phyloP scores from a whole-genome alignment of 345 rosid genomes.

The Kandelia obovata region DNA sequence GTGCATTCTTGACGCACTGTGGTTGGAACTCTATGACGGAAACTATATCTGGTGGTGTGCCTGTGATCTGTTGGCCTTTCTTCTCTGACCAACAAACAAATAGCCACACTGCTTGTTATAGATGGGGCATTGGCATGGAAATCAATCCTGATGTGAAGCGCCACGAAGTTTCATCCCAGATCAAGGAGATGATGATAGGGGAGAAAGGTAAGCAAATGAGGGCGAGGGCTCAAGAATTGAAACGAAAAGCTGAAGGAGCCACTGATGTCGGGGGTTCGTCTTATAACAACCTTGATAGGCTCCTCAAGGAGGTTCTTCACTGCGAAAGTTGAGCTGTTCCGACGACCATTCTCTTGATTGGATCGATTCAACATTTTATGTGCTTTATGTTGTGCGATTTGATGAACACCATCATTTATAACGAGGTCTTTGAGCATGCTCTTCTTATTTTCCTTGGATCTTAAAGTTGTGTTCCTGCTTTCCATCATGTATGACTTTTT shows the following conservation, averaged over 20 bases:
- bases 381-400: too few species aligned
- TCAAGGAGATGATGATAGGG: too few species aligned
- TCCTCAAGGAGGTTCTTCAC: conserved; percentile 13
- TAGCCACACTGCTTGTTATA: conserved; percentile 11
- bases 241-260: conserved; percentile 1
- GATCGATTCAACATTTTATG: too few species aligned
- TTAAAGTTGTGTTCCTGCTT: too few species aligned
- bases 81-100: conserved; percentile 31
- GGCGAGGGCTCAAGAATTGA: conserved; percentile 20
- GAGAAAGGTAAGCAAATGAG: neutral
- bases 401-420: too few species aligned
- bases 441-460: too few species aligned
- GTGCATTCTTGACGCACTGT: too few species aligned
- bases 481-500: too few species aligned
- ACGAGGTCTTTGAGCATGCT: too few species aligned
- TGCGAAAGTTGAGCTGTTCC: too few species aligned
- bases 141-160: conserved; percentile 16
- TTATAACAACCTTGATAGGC: conserved; percentile 15
- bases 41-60: conserved; percentile 30
- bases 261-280: conserved; percentile 20
- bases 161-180: neutral
- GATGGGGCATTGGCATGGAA: conserved; percentile 24
- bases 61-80: conserved; percentile 40
- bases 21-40: conserved; percentile 9
- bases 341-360: too few species aligned